A percentile compares a stretch with the other conserved stretches of the same genome.
Conservation (phyloP, 345 rosid genomes). For the Euphorbia pulcherrima region DNA sequence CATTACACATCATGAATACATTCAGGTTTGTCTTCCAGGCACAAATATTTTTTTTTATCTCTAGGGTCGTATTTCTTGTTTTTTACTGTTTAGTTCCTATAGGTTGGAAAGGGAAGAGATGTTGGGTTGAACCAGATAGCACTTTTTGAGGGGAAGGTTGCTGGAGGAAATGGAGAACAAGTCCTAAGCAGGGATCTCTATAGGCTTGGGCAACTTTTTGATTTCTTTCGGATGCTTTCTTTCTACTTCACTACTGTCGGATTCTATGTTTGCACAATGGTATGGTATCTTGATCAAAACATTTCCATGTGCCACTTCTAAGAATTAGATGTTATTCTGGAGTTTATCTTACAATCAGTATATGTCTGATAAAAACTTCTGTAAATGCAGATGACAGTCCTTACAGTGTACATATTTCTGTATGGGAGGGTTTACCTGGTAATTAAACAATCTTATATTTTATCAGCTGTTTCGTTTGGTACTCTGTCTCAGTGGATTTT, state of each 20-base stretch:
- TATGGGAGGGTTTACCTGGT: conserved; percentile 96
- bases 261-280: conserved; percentile 96
- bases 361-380: conserved; percentile 25
- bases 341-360: conserved; percentile 4
- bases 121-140: conserved; percentile 99
- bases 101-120: conserved; percentile 99
- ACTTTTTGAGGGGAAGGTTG: conserved; percentile 95
- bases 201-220: conserved; percentile 94
- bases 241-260: conserved; percentile 98
- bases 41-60: background rate
- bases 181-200: conserved; percentile 94
- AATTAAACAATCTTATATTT: conserved; percentile 24
- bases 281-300: conserved; percentile 25
- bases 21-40: conserved; percentile 58
- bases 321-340: conserved; percentile 2
- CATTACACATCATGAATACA: conserved; percentile 93
- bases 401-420: conserved; percentile 78
- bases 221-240: conserved; percentile 96
- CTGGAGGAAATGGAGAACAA: conserved; percentile 99
- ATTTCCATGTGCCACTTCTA: background rate
- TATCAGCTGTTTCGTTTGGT: background rate
- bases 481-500: background rate
- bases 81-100: conserved; percentile 18
- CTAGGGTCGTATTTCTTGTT: background rate
- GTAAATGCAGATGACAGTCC: conserved; percentile 90